These are phyloP conservation scores for Viridothelium virens DNA, from an alignment of 495 filamentous ascomycete species.

Conservation along the genomic window DNA sequence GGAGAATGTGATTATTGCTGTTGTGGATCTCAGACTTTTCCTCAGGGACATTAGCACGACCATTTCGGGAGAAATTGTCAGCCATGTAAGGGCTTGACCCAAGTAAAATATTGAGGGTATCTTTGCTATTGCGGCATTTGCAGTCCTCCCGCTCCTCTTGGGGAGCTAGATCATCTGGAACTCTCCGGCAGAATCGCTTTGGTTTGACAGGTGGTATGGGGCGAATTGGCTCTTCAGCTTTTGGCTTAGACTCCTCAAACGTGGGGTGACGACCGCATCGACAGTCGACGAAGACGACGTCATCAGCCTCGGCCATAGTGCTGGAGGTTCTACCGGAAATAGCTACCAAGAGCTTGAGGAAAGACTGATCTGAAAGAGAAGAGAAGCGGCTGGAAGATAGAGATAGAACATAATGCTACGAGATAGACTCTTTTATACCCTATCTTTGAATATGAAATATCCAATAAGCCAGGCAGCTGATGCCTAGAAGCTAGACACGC, in stretches of 20 bases:
- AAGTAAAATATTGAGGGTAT: neutral
- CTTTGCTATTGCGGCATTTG: neutral
- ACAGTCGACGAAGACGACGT: neutral
- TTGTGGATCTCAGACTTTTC: neutral
- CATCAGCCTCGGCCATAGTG: slow-evolving; percentile 6
- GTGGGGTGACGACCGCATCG: neutral
- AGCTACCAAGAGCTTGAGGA: neutral
- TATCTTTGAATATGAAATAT: neutral
- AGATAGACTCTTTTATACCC: neutral
- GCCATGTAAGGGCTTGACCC: neutral
- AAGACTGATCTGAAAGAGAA: neutral
- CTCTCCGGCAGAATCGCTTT: neutral
- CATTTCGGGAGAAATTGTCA: neutral
- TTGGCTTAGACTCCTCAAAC: neutral
- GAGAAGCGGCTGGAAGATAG: neutral
- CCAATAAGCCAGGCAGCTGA: neutral
- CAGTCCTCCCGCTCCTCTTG: neutral
- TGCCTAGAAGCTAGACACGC: slow-evolving; percentile 1
- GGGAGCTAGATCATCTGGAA: neutral
- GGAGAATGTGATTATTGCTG: neutral
- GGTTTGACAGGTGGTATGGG: neutral
- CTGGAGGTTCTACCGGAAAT: neutral
- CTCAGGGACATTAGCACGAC: neutral
- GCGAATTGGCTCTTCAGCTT: neutral
- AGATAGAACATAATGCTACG: neutral